phyloP scores from a whole-genome alignment of 169 alveolate genomes.

The Plasmodium gonderi region DNA sequence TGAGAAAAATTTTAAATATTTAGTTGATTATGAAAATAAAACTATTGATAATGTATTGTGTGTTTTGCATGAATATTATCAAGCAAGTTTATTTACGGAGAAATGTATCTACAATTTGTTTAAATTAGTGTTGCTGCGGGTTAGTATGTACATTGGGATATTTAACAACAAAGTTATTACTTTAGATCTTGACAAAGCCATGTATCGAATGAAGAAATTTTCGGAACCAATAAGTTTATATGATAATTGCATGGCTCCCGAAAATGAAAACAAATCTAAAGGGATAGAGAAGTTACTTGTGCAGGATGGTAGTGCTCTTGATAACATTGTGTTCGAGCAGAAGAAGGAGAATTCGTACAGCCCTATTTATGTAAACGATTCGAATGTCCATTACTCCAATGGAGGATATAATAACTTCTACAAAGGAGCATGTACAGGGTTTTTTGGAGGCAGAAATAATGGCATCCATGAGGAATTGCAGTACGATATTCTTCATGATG shows the following conservation, averaged over 20 bases:
- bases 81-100: slow-evolving; percentile 65
- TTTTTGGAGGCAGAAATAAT: no score
- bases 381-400: not conserved
- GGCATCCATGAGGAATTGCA: no score
- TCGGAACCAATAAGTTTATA: slow-evolving; percentile 57
- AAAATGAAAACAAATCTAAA: not conserved
- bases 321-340: not conserved
- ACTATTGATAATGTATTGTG: slow-evolving; percentile 45
- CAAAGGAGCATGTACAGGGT: no score
- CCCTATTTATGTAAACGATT: not conserved
- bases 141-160: slow-evolving; percentile 27
- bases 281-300: not conserved
- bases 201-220: slow-evolving; percentile 70
- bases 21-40: slow-evolving; percentile 55
- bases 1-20: slow-evolving; percentile 9
- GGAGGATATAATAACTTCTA: no score
- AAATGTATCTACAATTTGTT: slow-evolving; percentile 68
- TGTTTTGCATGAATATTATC: slow-evolving; percentile 66
- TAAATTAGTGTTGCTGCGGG: slow-evolving; percentile 56
- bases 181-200: slow-evolving; percentile 65
- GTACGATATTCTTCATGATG: no score
- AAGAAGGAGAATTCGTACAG: not conserved
- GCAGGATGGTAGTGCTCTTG: not conserved
- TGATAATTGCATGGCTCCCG: not conserved
- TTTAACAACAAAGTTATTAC: slow-evolving; percentile 35